Conservation (phyloP, 495 filamentous ascomycete genomes). For the Neurospora sp. region DNA sequence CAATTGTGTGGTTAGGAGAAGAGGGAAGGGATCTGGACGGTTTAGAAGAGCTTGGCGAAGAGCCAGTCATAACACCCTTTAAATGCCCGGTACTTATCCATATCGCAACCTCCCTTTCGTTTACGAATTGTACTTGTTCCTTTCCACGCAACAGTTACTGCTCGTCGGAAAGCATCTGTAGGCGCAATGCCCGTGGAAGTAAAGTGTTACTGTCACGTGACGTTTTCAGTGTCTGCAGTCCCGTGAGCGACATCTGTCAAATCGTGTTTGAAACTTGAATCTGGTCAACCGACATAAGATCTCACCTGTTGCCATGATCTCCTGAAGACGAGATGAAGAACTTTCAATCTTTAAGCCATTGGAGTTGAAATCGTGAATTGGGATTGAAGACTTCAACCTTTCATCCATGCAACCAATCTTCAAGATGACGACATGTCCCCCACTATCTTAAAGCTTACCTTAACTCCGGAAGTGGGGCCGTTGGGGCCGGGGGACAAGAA, state of each 20-base stretch:
- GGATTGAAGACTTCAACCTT: not conserved
- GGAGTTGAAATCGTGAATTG: not conserved
- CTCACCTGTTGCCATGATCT: not conserved
- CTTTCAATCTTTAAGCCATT: not conserved
- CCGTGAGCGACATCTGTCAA: not conserved
- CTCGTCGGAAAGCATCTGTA: not conserved
- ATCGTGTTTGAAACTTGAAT: not conserved
- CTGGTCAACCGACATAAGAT: not conserved
- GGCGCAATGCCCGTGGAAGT: not conserved
- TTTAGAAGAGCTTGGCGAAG: not conserved
- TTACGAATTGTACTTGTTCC: not conserved
- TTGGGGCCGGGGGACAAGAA: not conserved
- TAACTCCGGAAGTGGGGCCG: constrained; percentile 1
- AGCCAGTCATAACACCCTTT: not conserved
- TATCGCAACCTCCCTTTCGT: not conserved
- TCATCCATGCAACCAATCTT: not conserved
- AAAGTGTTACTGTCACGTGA: not conserved
- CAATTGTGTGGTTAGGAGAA: not conserved
- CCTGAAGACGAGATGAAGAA: not conserved
- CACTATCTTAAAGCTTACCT: not conserved
- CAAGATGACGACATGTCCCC: constrained; percentile 14
- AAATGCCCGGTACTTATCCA: not conserved
- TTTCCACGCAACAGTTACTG: not conserved
- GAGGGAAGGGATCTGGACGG: not conserved
- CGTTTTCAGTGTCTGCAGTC: not conserved